Conservation (phyloP, 2,329 filamentous ascomycete species). For the Phaeosphaeria sp. region DNA sequence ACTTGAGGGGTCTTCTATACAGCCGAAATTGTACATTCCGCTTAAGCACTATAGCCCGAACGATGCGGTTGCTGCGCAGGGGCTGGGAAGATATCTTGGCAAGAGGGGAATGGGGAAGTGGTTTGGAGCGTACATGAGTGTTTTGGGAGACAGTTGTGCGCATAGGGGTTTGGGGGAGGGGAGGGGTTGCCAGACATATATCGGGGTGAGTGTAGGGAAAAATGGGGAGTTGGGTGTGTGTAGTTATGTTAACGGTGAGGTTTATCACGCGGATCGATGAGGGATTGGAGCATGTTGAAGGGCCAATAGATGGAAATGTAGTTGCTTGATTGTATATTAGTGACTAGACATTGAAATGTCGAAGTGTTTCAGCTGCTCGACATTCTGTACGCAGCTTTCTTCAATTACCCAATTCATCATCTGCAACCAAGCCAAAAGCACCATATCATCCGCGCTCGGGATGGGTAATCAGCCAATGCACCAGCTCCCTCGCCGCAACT, state of each 20-base stretch:
- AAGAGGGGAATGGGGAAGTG: neutral
- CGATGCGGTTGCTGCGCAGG: neutral
- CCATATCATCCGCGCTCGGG: neutral
- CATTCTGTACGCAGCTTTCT: no score
- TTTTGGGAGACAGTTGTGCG: neutral
- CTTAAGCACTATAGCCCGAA: neutral
- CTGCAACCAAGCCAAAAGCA: no score
- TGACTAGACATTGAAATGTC: no score
- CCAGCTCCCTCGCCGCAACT: neutral
- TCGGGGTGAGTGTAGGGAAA: neutral
- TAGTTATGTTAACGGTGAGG: neutral
- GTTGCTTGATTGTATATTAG: no score
- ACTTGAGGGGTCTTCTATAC: neutral
- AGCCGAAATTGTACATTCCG: neutral
- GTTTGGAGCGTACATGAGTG: neutral
- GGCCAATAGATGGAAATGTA: no score
- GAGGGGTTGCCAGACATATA: neutral
- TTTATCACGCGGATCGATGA: neutral
- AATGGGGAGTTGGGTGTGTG: neutral
- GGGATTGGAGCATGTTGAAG: no score
- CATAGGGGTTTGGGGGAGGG: neutral
- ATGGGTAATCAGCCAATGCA: neutral
- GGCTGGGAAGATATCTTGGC: neutral
- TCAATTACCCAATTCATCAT: no score
- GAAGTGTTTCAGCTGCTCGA: no score